Base-by-base conservation (phyloP, 1,284 basidiomycete genomes). In the Melampsora americana region DNA sequence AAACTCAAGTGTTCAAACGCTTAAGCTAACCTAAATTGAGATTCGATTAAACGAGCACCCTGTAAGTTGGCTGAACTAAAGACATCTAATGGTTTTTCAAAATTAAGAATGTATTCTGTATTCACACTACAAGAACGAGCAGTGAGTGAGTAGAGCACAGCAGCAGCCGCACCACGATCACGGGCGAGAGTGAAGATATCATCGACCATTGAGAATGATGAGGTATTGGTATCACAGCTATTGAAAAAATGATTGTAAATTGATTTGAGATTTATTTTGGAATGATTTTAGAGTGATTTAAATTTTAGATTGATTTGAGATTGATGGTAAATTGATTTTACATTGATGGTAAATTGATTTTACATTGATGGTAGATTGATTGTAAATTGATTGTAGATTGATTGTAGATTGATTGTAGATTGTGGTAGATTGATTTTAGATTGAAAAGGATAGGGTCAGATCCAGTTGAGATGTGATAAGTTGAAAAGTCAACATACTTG, bases 181-280 rank as follows among this genome's bases (percentile, higher is more conserved):
- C 87, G 84, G 12, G 91, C 92, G 53, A 92, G 84, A 0, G 90
- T 91, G 82, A 94, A 92, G 69, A 93, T 87, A 82, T 95, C 92
- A 82, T 72, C 35, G 1, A 14, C 16, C 59, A 69, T 46, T 9
- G 62, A 61, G 66, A 18, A 69, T 64, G 18, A 28, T 12, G 77
- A 53, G 20, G 67, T 62, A 75, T 75, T 75, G 2, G 72, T 59
- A 62, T 75, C 72, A 48, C 72, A 75, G 26, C 72, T 75, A 46
- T 23, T 30, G 16, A 30, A 30, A 35, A 9, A 35, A 35, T 35
- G 35, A 9, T 35, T 35, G 3, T 35, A 35, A n/a, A 35, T 35
- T 35, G 35, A 35, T 35, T 35, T n/a, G n/a, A n/a, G n/a, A n/a
- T n/a, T n/a, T n/a, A n/a, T n/a, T n/a, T n/a, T n/a, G n/a, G 35